Evolutionary conservation across 495 filamentous ascomycete species (phyloP).

Genomic region (Penicillium cinerascens): DNA sequence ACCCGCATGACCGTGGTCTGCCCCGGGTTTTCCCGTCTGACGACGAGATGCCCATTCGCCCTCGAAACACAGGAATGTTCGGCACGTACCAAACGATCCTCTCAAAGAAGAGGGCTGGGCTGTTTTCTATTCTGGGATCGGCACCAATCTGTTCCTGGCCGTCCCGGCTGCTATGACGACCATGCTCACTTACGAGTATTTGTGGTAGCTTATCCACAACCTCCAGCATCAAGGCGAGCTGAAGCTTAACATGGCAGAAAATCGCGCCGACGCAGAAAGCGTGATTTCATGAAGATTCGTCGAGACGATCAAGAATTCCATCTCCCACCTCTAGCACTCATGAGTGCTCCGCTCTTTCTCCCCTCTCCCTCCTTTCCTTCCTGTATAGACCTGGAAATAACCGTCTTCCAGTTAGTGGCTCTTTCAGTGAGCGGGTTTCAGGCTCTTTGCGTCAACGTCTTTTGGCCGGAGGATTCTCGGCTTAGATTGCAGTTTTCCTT

Average conservation of each 20-base stretch:
- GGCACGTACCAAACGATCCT: constrained; percentile 78
- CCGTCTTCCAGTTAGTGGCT: constrained; percentile 10
- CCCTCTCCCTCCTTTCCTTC: constrained; percentile 1
- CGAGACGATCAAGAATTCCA: constrained; percentile 1
- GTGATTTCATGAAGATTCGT: constrained; percentile 19
- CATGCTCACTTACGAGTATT: constrained; percentile 92
- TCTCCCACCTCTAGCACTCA: no score
- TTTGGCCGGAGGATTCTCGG: constrained; percentile 11
- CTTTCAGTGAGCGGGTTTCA: constrained; percentile 10
- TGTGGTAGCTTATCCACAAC: constrained; percentile 56
- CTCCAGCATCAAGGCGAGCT: constrained; percentile 49
- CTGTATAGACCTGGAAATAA: constrained; percentile 22
- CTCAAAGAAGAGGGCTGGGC: constrained; percentile 91
- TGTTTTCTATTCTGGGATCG: constrained; percentile 96
- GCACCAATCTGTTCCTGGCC: constrained; percentile 94
- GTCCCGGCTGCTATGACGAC: constrained; percentile 95
- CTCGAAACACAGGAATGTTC: constrained; percentile 76
- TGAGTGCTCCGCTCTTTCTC: background rate
- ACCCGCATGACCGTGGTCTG: constrained; percentile 40
- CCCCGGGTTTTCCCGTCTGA: constrained; percentile 48
- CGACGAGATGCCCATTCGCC: constrained; percentile 54
- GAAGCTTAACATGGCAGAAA: constrained; percentile 29
- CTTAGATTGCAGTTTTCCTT: constrained; percentile 15
- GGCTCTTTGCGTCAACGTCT: constrained; percentile 14
- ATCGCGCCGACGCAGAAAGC: constrained; percentile 6